Conservation (phyloP, 2,329 filamentous ascomycete species). For the Neospermospora avenae region DNA sequence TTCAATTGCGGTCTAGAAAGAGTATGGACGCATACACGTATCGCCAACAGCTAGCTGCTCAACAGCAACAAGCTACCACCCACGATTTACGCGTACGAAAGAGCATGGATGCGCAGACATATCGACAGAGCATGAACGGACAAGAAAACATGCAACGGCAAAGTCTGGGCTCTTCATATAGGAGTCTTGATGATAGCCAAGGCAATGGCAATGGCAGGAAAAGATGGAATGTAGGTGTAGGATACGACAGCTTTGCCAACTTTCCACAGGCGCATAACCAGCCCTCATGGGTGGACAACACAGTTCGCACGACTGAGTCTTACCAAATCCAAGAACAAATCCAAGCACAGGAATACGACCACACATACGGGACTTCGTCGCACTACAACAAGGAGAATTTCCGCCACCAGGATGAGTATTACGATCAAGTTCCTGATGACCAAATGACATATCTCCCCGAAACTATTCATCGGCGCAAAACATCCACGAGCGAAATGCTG, state of each 20-base stretch:
- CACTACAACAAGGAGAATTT: constrained; percentile 12
- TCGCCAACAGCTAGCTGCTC: neutral
- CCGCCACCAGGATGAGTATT: constrained; percentile 14
- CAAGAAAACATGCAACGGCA: neutral
- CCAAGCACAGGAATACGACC: constrained; percentile 21
- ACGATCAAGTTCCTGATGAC: constrained; percentile 10
- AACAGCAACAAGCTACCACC: neutral
- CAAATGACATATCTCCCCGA: constrained; percentile 8
- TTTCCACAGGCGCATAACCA: neutral
- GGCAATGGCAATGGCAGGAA: neutral
- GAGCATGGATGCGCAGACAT: constrained; percentile 1
- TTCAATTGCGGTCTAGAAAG: neutral
- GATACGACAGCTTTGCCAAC: constrained; percentile 10
- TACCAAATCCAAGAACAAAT: neutral
- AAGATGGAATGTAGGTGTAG: constrained; percentile 9
- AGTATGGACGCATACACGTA: constrained; percentile 7
- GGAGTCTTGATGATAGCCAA: constrained; percentile 7
- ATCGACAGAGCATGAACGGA: neutral
- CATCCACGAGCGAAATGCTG: constrained; percentile 26
- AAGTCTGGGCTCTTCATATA: neutral
- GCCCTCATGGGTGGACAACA: neutral
- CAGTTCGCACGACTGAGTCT: neutral
- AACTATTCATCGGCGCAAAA: constrained; percentile 9
- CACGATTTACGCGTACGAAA: neutral
- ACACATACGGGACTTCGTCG: constrained; percentile 22